Evolutionary conservation across 768 basidiomycete species (phyloP).

Genomic region (Amanita muscaria): DNA sequence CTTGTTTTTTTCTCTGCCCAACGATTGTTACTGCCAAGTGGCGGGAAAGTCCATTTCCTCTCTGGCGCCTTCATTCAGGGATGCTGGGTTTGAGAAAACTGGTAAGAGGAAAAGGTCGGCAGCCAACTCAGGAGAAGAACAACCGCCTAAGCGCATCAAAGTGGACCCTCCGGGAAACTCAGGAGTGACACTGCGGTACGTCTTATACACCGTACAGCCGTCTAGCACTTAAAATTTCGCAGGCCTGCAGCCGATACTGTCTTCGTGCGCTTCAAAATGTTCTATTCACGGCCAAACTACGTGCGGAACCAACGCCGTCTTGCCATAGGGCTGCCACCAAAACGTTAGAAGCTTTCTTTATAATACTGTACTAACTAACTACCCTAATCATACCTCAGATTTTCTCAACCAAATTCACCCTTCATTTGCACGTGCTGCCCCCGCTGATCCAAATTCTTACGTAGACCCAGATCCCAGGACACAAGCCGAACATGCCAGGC

Average conservation of each 20-base stretch:
- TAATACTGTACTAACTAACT: neutral
- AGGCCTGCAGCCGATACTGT: conserved; percentile 40
- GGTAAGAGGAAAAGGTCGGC: neutral
- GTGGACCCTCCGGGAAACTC: neutral
- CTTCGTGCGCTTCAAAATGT: conserved; percentile 48
- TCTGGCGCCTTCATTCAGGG: conserved; percentile 19
- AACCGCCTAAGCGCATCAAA: conserved; percentile 1
- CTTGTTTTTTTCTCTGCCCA: conserved; percentile 70
- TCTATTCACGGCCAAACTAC: conserved; percentile 55
- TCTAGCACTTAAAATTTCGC: conserved; percentile 13
- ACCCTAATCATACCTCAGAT: conserved; percentile 34
- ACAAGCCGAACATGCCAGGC: conserved; percentile 44
- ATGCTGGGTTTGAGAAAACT: conserved; percentile 6
- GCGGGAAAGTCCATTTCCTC: conserved; percentile 60
- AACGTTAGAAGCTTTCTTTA: conserved; percentile 38
- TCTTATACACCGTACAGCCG: neutral
- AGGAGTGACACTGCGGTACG: neutral
- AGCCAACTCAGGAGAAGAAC: neutral
- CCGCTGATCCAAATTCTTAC: conserved; percentile 19
- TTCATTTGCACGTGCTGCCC: conserved; percentile 28
- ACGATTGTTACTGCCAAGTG: conserved; percentile 79
- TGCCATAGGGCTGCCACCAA: conserved; percentile 55
- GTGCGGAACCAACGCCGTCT: conserved; percentile 42
- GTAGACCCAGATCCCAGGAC: conserved; percentile 37
- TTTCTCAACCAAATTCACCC: conserved; percentile 51